A percentile compares a stretch with the other conserved stretches of the same genome.
These are phyloP conservation scores for Acephala macrosclerotiorum DNA, from an alignment of 2,329 filamentous ascomycete species.

Conservation along the genomic window DNA sequence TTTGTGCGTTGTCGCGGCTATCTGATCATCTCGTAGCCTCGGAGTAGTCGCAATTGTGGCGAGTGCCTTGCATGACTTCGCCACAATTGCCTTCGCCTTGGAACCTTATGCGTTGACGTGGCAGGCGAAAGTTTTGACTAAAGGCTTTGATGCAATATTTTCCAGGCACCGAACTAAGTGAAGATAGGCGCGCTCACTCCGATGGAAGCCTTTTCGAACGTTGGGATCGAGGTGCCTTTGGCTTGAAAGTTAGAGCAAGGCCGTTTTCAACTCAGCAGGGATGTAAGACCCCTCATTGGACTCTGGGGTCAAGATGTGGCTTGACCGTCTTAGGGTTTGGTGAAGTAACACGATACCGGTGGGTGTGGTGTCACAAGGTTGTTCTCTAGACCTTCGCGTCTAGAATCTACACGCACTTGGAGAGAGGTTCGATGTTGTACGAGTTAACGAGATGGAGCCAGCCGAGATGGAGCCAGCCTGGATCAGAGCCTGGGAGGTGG, in stretches of 20 bases:
- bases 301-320: slow-evolving; percentile 17
- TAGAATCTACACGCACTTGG: too few species aligned
- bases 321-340: slow-evolving; percentile 31
- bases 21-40: slow-evolving; percentile 1
- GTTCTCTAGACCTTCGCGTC: too few species aligned
- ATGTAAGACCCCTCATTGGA: slow-evolving; percentile 38
- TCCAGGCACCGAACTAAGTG: not conserved
- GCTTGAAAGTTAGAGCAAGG: slow-evolving; percentile 25
- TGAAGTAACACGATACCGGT: slow-evolving; percentile 41
- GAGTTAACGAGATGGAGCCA: too few species aligned
- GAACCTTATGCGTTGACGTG: slow-evolving; percentile 28
- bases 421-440: slow-evolving; percentile 6
- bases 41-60: slow-evolving; percentile 34
- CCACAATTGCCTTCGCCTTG: not conserved
- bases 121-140: slow-evolving; percentile 28
- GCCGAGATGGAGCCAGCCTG: too few species aligned
- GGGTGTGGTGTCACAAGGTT: slow-evolving; percentile 39
- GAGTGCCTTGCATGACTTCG: slow-evolving; percentile 22
- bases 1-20: slow-evolving; percentile 38
- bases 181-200: not conserved
- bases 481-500: not conserved
- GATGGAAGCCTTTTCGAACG: slow-evolving; percentile 14
- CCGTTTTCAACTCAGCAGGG: slow-evolving; percentile 32
- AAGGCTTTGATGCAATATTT: not conserved
- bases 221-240: slow-evolving; percentile 2